A percentile compares a stretch with the other conserved stretches of the same genome.
Evolutionary conservation across 805 yeast species (phyloP).

Genomic region (Candida sanyiensis): DNA sequence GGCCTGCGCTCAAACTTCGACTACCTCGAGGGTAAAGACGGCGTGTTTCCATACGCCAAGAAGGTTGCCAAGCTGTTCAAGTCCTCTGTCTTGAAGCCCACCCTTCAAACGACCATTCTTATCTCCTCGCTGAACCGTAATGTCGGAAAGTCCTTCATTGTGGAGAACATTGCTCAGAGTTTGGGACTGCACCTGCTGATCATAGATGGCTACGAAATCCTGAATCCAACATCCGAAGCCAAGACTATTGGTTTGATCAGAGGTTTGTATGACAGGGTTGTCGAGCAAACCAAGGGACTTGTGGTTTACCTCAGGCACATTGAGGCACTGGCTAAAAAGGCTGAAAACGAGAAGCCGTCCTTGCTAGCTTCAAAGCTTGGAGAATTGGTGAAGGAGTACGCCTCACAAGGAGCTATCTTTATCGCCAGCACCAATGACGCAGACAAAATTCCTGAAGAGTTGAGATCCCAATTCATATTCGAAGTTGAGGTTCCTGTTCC

Average conservation of each 20-base stretch:
- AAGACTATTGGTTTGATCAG: slow-evolving; percentile 73
- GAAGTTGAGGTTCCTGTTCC: slow-evolving; percentile 78
- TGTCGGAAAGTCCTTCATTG: slow-evolving; percentile 70
- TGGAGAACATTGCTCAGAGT: slow-evolving; percentile 46
- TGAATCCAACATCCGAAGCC: slow-evolving; percentile 65
- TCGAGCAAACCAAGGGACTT: slow-evolving; percentile 39
- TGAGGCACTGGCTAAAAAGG: slow-evolving; percentile 64
- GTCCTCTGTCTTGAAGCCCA: slow-evolving; percentile 39
- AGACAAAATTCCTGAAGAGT: slow-evolving; percentile 58
- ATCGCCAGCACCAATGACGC: slow-evolving; percentile 65
- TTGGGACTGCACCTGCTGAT: slow-evolving; percentile 63
- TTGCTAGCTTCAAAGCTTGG: slow-evolving; percentile 43
- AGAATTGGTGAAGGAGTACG: slow-evolving; percentile 51
- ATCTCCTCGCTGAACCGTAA: slow-evolving; percentile 67
- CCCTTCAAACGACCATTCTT: slow-evolving; percentile 56
- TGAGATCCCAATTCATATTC: slow-evolving; percentile 68
- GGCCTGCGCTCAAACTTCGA: slow-evolving; percentile 37
- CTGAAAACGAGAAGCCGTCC: slow-evolving; percentile 42
- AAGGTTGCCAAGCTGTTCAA: slow-evolving; percentile 48
- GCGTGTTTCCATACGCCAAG: slow-evolving; percentile 42
- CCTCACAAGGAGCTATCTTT: slow-evolving; percentile 40
- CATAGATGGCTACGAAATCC: slow-evolving; percentile 62
- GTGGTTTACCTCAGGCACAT: slow-evolving; percentile 65
- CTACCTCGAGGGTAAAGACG: slow-evolving; percentile 24
- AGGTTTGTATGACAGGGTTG: slow-evolving; percentile 67